A percentile compares a stretch with the other conserved stretches of the same genome.
These are phyloP conservation scores for Cyberlindnera meyerae DNA, from an alignment of 805 yeast genomes.

Conservation along the genomic window DNA sequence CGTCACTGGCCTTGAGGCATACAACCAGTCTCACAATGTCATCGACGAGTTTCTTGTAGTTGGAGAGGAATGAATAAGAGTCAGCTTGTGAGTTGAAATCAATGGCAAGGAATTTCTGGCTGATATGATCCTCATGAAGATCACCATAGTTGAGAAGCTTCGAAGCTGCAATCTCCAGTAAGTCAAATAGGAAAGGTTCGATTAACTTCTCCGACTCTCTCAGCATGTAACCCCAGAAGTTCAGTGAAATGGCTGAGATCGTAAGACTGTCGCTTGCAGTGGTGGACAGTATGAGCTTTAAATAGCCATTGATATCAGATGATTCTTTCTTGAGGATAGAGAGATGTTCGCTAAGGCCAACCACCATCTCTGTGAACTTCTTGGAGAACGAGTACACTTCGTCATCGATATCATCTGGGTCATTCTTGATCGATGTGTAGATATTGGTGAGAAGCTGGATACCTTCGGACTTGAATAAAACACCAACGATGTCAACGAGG, in stretches of 20 bases:
- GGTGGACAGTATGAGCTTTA: slow-evolving; percentile 71
- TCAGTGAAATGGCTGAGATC: slow-evolving; percentile 85
- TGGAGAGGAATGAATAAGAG: slow-evolving; percentile 64
- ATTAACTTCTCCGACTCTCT: slow-evolving; percentile 68
- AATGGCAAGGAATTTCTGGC: slow-evolving; percentile 64
- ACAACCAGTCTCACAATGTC: slow-evolving; percentile 86
- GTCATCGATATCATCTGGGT: slow-evolving; percentile 74
- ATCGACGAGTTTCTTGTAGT: slow-evolving; percentile 79
- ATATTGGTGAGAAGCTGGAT: slow-evolving; percentile 61
- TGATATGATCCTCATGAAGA: slow-evolving; percentile 57
- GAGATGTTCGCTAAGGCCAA: slow-evolving; percentile 75
- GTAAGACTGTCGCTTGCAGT: slow-evolving; percentile 81
- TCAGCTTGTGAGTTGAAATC: slow-evolving; percentile 91
- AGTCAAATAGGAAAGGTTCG: slow-evolving; percentile 52
- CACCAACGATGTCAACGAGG: slow-evolving; percentile 72
- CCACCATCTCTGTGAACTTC: slow-evolving; percentile 90
- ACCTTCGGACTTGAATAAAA: slow-evolving; percentile 72
- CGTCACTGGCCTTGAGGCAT: slow-evolving; percentile 78
- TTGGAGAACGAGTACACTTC: slow-evolving; percentile 74
- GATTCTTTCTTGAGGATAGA: slow-evolving; percentile 42
- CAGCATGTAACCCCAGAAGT: slow-evolving; percentile 89
- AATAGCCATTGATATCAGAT: slow-evolving; percentile 63
- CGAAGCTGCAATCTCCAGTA: slow-evolving; percentile 72
- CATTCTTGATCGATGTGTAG: slow-evolving; percentile 48
- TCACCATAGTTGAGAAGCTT: slow-evolving; percentile 71